Conservation (phyloP, 768 basidiomycete genomes). For the Sporobolomyces pararoseus region DNA sequence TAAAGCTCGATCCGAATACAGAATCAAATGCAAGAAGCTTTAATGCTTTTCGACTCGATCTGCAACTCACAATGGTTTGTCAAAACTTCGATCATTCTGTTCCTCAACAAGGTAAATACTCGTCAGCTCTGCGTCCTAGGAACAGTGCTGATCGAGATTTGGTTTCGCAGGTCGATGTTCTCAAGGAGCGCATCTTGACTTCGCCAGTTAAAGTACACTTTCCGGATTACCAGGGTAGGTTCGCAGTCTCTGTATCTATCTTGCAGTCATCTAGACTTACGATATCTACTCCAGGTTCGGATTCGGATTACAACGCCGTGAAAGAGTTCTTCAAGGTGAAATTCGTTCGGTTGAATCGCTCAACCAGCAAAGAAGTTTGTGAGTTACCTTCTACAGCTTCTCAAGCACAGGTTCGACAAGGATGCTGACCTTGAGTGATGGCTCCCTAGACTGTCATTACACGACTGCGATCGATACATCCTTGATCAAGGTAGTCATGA, state of each 20-base stretch:
- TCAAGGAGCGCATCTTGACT: constrained; percentile 66
- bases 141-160: not conserved
- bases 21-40: constrained; percentile 77
- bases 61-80: constrained; percentile 75
- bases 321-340: constrained; percentile 72
- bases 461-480: constrained; percentile 45
- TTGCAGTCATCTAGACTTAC: no score
- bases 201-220: constrained; percentile 52
- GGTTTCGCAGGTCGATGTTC: constrained; percentile 68
- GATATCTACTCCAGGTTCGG: constrained; percentile 53
- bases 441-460: constrained; percentile 26
- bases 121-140: not conserved
- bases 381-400: not conserved
- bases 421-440: not conserved
- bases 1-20: constrained; percentile 43
- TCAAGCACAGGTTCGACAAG: not conserved
- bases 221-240: constrained; percentile 50
- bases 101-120: constrained; percentile 42
- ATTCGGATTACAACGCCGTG: constrained; percentile 81
- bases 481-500: constrained; percentile 43
- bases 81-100: constrained; percentile 60
- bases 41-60: constrained; percentile 70
- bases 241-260: not conserved
- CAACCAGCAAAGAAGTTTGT: constrained; percentile 53
- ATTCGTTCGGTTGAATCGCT: constrained; percentile 89